Conservation (phyloP, 108 stramenopile species). For the Mediolabrus comicus region DNA sequence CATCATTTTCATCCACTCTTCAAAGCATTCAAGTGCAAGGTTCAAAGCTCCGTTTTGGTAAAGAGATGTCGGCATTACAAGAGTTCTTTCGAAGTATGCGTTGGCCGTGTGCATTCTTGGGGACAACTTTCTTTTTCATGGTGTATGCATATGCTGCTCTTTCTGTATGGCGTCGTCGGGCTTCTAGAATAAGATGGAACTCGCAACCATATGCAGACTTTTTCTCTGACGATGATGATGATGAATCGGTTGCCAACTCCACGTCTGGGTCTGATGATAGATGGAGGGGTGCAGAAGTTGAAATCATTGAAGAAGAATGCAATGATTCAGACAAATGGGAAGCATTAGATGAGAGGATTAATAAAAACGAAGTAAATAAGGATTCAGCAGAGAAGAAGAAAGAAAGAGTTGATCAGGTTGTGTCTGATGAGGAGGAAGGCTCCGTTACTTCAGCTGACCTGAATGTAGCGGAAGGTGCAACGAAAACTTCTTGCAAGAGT, state of each 20-base stretch:
- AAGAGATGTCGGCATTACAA: constrained; percentile 67
- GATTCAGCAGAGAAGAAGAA: constrained; percentile 4
- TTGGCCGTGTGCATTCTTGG: constrained; percentile 59
- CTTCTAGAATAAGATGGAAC: constrained; percentile 1
- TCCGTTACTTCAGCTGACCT: constrained; percentile 12
- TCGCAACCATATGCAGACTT: constrained; percentile 20
- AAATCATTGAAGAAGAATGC: constrained; percentile 35
- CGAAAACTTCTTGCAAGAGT: background rate
- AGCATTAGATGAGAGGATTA: constrained; percentile 12
- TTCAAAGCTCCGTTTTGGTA: constrained; percentile 69
- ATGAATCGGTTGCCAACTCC: constrained; percentile 2
- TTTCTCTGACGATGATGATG: constrained; percentile 18
- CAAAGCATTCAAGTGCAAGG: constrained; percentile 47
- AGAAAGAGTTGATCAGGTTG: background rate
- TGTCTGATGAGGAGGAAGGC: constrained; percentile 37
- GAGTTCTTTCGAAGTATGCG: constrained; percentile 62
- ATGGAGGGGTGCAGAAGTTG: constrained; percentile 32
- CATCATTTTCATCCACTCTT: constrained; percentile 45
- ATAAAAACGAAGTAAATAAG: background rate
- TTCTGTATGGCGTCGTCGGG: constrained; percentile 12
- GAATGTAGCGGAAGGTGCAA: background rate
- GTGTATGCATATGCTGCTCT: constrained; percentile 19
- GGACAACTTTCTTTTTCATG: constrained; percentile 48
- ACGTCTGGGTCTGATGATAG: background rate
- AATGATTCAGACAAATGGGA: constrained; percentile 32